These are phyloP conservation scores for Clausena lansium DNA, from an alignment of 345 rosid species.

Conservation along the genomic window DNA sequence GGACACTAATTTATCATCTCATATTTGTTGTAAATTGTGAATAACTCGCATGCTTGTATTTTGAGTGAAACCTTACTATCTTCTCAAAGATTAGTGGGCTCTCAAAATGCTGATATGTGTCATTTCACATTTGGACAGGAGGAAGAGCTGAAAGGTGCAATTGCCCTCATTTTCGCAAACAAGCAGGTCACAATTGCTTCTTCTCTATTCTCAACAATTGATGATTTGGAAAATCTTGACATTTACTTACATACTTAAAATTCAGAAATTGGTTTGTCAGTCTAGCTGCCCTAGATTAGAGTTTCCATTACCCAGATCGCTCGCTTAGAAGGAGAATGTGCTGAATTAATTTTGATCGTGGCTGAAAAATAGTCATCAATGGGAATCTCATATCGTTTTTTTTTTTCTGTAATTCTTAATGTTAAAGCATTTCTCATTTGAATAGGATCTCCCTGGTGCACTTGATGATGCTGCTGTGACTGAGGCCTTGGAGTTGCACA, in stretches of 20 bases:
- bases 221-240: background rate
- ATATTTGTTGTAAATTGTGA: background rate
- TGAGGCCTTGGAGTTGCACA: conserved; percentile 59
- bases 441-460: conserved; percentile 65
- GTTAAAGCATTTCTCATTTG: background rate
- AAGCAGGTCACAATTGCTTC: conserved; percentile 42
- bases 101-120: background rate
- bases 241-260: background rate
- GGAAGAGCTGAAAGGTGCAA: conserved; percentile 68
- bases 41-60: background rate
- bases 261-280: background rate
- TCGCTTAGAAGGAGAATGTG: background rate
- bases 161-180: conserved; percentile 63
- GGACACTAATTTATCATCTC: background rate
- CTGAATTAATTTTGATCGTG: background rate
- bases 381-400: background rate
- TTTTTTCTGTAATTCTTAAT: background rate
- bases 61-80: background rate
- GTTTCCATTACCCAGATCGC: background rate
- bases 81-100: background rate
- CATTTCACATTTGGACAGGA: conserved; percentile 35
- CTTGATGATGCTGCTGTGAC: conserved; percentile 61
- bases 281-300: background rate
- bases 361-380: background rate
- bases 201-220: background rate